Percentiles rank a stretch among this genome's conserved stretches.
Evolutionary conservation across 805 yeast species (phyloP).

Genomic region (Yarrowia hollandica): DNA sequence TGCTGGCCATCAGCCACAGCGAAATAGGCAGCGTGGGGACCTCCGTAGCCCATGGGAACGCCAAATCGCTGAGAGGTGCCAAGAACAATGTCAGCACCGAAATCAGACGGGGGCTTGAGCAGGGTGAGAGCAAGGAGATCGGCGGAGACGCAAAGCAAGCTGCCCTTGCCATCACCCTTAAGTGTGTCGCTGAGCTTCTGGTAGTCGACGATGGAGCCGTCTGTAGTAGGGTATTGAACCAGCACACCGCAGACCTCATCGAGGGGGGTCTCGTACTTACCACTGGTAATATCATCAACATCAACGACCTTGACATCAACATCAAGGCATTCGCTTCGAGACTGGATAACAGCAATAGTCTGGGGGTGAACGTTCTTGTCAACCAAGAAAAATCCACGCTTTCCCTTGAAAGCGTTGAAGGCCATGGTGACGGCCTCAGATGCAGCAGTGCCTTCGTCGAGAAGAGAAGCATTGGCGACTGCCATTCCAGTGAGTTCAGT

Average conservation of each 20-base stretch:
- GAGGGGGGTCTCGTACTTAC: conserved; percentile 42
- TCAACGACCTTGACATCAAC: conserved; percentile 64
- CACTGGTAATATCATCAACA: conserved; percentile 48
- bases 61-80: conserved; percentile 96
- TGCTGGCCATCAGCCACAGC: conserved; percentile 78
- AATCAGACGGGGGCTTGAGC: conserved; percentile 76
- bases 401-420: conserved; percentile 64
- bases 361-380: conserved; percentile 81
- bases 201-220: conserved; percentile 65
- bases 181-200: conserved; percentile 59
- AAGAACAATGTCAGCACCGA: conserved; percentile 89
- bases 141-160: conserved; percentile 76
- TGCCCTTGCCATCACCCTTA: conserved; percentile 64
- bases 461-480: conserved; percentile 90
- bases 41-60: conserved; percentile 97
- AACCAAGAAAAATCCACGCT: conserved; percentile 66
- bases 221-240: conserved; percentile 87
- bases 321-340: conserved; percentile 75
- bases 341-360: conserved; percentile 72
- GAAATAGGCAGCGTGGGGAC: conserved; percentile 98
- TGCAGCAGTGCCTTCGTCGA: conserved; percentile 97
- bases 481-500: conserved; percentile 89
- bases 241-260: conserved; percentile 71
- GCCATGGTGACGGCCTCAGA: conserved; percentile 94
- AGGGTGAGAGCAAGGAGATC: conserved; percentile 88